Percentiles rank a stretch among this genome's conserved stretches.
Conservation (phyloP, 805 yeast species). For the Pichia scutulata region DNA sequence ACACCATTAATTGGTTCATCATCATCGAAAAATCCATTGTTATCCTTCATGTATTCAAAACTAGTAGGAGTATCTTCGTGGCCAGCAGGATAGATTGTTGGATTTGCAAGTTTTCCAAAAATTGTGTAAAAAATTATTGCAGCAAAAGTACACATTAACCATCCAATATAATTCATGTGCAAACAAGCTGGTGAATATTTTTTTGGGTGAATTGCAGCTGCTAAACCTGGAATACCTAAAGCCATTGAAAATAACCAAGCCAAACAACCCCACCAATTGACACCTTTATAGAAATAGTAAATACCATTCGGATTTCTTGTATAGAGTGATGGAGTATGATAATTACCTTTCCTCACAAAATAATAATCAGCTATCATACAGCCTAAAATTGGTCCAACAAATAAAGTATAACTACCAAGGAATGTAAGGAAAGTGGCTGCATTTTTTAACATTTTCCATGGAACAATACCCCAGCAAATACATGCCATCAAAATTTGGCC, state of each 20-base stretch:
- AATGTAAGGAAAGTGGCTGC: constrained; percentile 29
- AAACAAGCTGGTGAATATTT: constrained; percentile 13
- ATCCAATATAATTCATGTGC: constrained; percentile 20
- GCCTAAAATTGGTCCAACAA: constrained; percentile 33
- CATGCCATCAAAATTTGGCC: constrained; percentile 37
- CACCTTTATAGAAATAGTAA: constrained; percentile 28
- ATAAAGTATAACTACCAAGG: constrained; percentile 26
- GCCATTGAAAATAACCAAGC: constrained; percentile 13
- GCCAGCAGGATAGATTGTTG: constrained; percentile 15
- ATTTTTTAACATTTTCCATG: constrained; percentile 34
- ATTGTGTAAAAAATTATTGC: constrained; percentile 12
- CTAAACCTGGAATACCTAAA: constrained; percentile 25
- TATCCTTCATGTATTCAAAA: constrained; percentile 17
- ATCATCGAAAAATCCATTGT: constrained; percentile 21
- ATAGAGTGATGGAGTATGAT: constrained; percentile 35
- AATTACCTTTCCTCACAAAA: constrained; percentile 32
- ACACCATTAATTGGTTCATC: constrained; percentile 21
- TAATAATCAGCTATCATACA: constrained; percentile 33
- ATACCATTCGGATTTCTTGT: constrained; percentile 21
- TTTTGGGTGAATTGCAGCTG: constrained; percentile 19
- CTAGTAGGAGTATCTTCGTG: constrained; percentile 17
- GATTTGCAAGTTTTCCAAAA: constrained; percentile 14
- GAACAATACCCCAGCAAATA: constrained; percentile 31
- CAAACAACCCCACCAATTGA: constrained; percentile 14
- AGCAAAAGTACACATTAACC: constrained; percentile 18